Base-by-base conservation (phyloP, 2,329 filamentous ascomycete species). In the Botrytis paeoniae region DNA sequence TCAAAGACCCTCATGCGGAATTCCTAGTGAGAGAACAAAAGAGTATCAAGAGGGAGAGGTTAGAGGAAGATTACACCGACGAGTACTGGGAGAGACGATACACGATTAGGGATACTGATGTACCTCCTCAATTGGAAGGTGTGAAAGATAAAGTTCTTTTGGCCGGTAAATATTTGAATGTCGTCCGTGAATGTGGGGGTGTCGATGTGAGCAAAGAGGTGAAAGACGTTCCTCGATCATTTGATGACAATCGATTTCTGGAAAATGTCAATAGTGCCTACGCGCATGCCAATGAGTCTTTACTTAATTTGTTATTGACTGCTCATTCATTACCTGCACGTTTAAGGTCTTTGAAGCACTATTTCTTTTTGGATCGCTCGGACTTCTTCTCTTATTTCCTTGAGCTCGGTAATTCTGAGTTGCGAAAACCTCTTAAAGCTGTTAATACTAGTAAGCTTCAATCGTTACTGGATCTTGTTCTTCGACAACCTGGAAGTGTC, bases 51-150 rank as follows among this genome's bases (percentile, higher is more conserved):
- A 89, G 96, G 59, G 96, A 98, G 81, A 89, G 93, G 74, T 85
- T 99, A 4, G 94, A 98, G 80, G 92, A 97, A 80, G 96, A 99
- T 81, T 99, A 98, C 80, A 99, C 95, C 0, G 96, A 99, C 81
- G 96, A 99, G 80, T 99, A 99, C 82, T 99, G 96, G 96, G 96
- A 99, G 81, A 94, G 97, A 80, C 89, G 96, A 75, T 99, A 99
- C 81, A 98, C 96, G 7, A 92, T 99, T 75, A 91, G 96, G 74
- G 94, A 97, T 75, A 90, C 93, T 66, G 93, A 97, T 74, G 91
- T 98, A 1, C 96, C 96, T 4, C 95, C 95, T 14, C 96, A 99
- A 80, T 88, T 99, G 7, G 92, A 96, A 80, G 90, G 89, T 41
- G 92, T 98, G 77, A 96, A 96, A 81, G 95, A 97, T 77, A 98